Percentiles rank a stretch among this genome's conserved stretches.
Conservation (phyloP, 768 basidiomycete genomes). For the Termitomyces sp. region DNA sequence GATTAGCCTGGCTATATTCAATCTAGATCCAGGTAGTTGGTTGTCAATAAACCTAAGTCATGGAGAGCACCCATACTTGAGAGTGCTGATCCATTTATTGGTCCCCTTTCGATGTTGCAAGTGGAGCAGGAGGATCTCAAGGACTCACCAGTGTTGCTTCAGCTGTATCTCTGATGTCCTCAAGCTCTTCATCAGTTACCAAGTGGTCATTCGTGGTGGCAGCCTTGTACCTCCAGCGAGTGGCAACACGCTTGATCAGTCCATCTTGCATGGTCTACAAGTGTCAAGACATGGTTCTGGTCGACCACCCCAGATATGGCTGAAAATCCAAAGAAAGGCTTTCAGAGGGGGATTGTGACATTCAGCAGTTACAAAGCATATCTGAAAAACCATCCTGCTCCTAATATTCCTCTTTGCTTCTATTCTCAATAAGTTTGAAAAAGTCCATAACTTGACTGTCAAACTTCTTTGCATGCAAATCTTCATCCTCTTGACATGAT, state of each 20-base stretch:
- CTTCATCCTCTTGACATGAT: neutral
- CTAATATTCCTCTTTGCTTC: neutral
- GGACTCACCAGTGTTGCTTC: slow-evolving; percentile 48
- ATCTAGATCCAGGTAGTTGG: neutral
- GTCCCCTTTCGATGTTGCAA: slow-evolving; percentile 28
- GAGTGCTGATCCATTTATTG: slow-evolving; percentile 21
- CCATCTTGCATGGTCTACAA: neutral
- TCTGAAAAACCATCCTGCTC: neutral
- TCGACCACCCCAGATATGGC: too few species aligned
- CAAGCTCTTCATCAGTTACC: slow-evolving; percentile 35
- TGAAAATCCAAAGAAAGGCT: too few species aligned
- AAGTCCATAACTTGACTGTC: neutral
- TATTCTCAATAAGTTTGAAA: neutral
- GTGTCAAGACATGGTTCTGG: slow-evolving; percentile 23
- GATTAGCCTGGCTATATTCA: slow-evolving; percentile 32
- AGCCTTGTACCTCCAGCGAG: neutral
- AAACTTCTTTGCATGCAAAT: neutral
- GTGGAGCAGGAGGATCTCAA: slow-evolving; percentile 41
- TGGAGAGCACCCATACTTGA: slow-evolving; percentile 12
- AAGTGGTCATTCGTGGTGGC: neutral
- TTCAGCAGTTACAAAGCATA: neutral
- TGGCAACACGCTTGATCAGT: neutral
- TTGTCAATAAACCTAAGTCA: neutral
- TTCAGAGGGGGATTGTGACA: too few species aligned
- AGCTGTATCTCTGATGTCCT: slow-evolving; percentile 44